phyloP scores from a whole-genome alignment of 148 eudicot species.

The Hydrangea macrophylla region DNA sequence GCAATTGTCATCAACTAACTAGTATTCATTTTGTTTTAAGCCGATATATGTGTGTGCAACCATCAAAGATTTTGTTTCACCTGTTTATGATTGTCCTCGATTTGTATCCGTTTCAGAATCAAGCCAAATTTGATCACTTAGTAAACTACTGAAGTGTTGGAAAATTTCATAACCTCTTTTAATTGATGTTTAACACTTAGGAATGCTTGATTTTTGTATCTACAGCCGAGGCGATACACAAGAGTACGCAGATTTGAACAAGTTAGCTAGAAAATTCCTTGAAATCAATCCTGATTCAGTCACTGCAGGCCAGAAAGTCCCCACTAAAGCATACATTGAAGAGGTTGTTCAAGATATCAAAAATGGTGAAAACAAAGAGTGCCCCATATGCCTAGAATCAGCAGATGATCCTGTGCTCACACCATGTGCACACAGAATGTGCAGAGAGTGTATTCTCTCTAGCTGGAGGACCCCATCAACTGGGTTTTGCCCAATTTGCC shows the following conservation, averaged over 20 bases:
- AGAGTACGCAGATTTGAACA: slow-evolving; percentile 49
- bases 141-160: too few relatives aligned
- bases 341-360: slow-evolving; percentile 55
- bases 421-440: slow-evolving; percentile 68
- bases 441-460: slow-evolving; percentile 61
- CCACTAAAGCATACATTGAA: slow-evolving; percentile 49
- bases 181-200: too few relatives aligned
- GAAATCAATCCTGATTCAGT: slow-evolving; percentile 31
- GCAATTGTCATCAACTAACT: too few relatives aligned
- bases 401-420: slow-evolving; percentile 69
- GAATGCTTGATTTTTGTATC: not conserved
- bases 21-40: too few relatives aligned
- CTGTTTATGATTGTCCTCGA: too few relatives aligned
- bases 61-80: too few relatives aligned
- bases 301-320: slow-evolving; percentile 27
- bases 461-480: slow-evolving; percentile 46
- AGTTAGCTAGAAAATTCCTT: slow-evolving; percentile 54
- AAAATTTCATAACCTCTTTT: too few relatives aligned
- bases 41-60: too few relatives aligned
- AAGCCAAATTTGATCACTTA: too few relatives aligned
- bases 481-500: slow-evolving; percentile 65
- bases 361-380: slow-evolving; percentile 47
- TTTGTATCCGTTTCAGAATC: too few relatives aligned
- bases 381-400: slow-evolving; percentile 68
- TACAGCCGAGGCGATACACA: slow-evolving; percentile 60